Base-by-base conservation (phyloP, 2,329 filamentous ascomycete genomes). In the Aspergillus fumigatiaffinis region DNA sequence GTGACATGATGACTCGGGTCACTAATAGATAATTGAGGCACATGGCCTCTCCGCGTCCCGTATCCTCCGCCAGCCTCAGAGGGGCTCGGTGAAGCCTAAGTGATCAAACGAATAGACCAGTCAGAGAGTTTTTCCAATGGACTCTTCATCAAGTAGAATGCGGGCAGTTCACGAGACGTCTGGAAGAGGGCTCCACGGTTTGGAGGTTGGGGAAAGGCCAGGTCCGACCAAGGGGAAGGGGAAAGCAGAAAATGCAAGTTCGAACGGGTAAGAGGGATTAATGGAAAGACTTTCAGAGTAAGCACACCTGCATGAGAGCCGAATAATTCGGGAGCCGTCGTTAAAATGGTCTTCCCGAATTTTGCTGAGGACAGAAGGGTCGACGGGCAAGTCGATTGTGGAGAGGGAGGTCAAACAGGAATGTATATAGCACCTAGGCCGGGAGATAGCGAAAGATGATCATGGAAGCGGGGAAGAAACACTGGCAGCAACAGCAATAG, bases 1-100 rank as follows among this genome's bases (percentile, higher is more conserved):
- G 92, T 96, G 72, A 96, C 91, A 84, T 96, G 92, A 77, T 96
- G 91, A 77, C 84, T 91, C 60, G 92, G 89, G 76, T 96, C 92
- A 74, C 90, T 94, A 73, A 96, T 87, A 66, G 84, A 87, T 60
- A 87, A 78, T 65, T 86, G 82, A 60, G 84, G 79, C 64, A 77
- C 77, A 76, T 87, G 85, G 64, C 83, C 82, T 68, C 82, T 79
- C 61, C 81, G 78, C 66, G 77, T 74, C 65, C 81, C 75, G 74
- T 82, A 82, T 69, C 72, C 72, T 69, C 72, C 74, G 65, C 71
- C 71, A 66, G 73, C 69, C 64, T 75, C 75, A 62, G 73, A 70
- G 60, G 70, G 67, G 59, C 69, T 71, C 57, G 69, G 71, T 68
- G 77, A 75, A 68, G 76, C 73, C 77, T 79, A 59, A 51, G 58